Evolutionary conservation across 129 eudicot genomes (phyloP).

Genomic region (sunflower (Helianthus annuus)): HanXRQr2.0-SUNRISE NC_035443.2:13871905-13872404

Average conservation of each 20-base stretch:
- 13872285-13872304: too few relatives aligned
- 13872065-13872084: constrained; percentile 97
- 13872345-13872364: too few relatives aligned
- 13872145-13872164: background rate
- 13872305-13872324: too few relatives aligned
- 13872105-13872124: constrained; percentile 19
- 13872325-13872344: too few relatives aligned
- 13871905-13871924: constrained; percentile 85
- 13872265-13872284: constrained; percentile 1
- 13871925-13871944: constrained; percentile 90
- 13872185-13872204: constrained; percentile 87
- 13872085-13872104: constrained; percentile 68
- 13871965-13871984: constrained; percentile 16
- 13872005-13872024: constrained; percentile 19
- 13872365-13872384: too few relatives aligned
- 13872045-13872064: constrained; percentile 89
- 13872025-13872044: constrained; percentile 99
- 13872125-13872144: background rate
- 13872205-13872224: constrained; percentile 90
- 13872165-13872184: constrained; percentile 73
- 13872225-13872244: constrained; percentile 97
- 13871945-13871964: constrained; percentile 17
- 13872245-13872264: constrained; percentile 98
- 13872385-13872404: too few relatives aligned
- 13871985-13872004: constrained; percentile 12